Base-by-base conservation (phyloP, 202 grass and related monocot species). In the Elaeis oleifera region DNA sequence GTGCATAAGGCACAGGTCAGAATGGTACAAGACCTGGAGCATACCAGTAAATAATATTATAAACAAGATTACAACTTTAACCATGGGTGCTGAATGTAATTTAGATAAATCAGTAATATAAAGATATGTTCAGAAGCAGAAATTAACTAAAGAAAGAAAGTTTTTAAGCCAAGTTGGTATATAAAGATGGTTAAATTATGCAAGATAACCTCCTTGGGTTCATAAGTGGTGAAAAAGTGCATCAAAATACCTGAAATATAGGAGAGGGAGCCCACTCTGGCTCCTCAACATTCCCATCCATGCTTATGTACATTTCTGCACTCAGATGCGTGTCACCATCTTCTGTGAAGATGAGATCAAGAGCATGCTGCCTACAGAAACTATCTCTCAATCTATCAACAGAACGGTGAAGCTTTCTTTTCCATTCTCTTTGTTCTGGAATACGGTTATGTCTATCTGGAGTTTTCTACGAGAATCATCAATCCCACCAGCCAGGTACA, bases 321-420 rank as follows among this genome's bases (percentile, higher is more conserved):
- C 88, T 79, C 25, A 97, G 80, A 83, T 92, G 65, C 26, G 81
- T 86, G 50, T 92, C 88, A 16, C 92, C 85, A 64, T 92, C 94
- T 16, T 97, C 94, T 54, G 88, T 97, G 67, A 97, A 97, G 79
- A 97, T 97, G 71, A 92, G 94, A 67, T 97, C 88, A 56, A 92
- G 92, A 68, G 94, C 94, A 81, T 92, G 87, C 49, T 92, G 88
- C 65, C 84, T 81, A 59, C 92, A 97, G 70, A 97, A 97, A 65
- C 71, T 86, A 76, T 92, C 84, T 59, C 84, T 81, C 57, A 97
- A 63, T 51, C 84, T 87, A 66, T 97, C 94, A 31, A 97, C 94
- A 50, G 84, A 83, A 61, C 81, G 60, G 49, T 92, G 94, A 49
- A 97, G 71, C 71, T 84, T 97, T 39, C 71, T 83, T 81, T 92